A percentile compares a stretch with the other conserved stretches of the same genome.
Evolutionary conservation across 2,329 filamentous ascomycete species (phyloP).

Genomic region (Ophiostoma himal-ulmi): DNA sequence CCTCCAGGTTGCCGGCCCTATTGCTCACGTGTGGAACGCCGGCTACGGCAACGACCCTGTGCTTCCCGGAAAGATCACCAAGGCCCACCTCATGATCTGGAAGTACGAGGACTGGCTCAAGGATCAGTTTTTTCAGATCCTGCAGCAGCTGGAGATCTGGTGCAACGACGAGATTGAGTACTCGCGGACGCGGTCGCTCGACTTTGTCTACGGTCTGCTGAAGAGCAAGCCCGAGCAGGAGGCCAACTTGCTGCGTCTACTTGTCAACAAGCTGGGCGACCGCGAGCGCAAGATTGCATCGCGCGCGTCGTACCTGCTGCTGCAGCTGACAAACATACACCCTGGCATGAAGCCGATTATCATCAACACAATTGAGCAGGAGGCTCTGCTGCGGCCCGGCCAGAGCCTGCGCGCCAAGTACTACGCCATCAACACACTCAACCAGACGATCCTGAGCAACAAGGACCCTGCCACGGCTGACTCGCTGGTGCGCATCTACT

Average conservation of each 20-base stretch:
- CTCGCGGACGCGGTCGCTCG: constrained; percentile 78
- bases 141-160: constrained; percentile 88
- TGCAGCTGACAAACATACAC: constrained; percentile 83
- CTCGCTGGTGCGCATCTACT: constrained; percentile 83
- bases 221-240: constrained; percentile 98
- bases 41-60: constrained; percentile 58
- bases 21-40: constrained; percentile 32
- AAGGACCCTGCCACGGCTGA: constrained; percentile 78
- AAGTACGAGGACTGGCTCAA: constrained; percentile 95
- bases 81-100: constrained; percentile 78
- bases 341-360: constrained; percentile 91
- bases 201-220: constrained; percentile 84
- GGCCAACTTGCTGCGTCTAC: constrained; percentile 78
- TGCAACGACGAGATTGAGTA: constrained; percentile 94
- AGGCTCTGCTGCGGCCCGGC: constrained; percentile 78
- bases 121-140: constrained; percentile 83
- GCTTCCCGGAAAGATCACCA: constrained; percentile 67
- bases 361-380: constrained; percentile 76
- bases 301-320: constrained; percentile 82
- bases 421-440: constrained; percentile 92
- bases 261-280: constrained; percentile 96
- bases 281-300: constrained; percentile 94
- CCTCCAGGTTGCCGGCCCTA: constrained; percentile 45
- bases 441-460: constrained; percentile 85
- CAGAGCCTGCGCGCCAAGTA: constrained; percentile 88